Evolutionary conservation across 2,329 filamentous ascomycete species (phyloP), one percentile per base, ranked within the genome.

Genomic region (Moelleriella libera): DNA sequence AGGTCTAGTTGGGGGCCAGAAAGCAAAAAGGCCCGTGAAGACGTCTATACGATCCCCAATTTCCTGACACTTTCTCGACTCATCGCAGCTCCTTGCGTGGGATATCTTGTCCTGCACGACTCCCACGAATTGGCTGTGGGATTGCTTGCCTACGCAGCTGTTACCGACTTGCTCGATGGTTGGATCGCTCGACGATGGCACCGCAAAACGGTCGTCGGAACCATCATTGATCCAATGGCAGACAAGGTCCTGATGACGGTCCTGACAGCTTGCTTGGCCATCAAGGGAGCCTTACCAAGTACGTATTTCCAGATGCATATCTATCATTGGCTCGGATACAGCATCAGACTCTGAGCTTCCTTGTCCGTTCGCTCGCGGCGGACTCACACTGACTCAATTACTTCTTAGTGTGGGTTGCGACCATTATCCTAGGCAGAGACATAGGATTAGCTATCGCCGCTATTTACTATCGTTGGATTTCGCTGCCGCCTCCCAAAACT

Each of bases 21-120:
- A 9, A 32, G 46, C 7, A 28, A 41, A 43, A 45, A 42, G 37
- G 21, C 63, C 7, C 86, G 83, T 61, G 92, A 98, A 67, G 88
- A 98, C 60, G 95, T 98, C 60, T 96, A 94, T 69, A 98, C 88
- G 37, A 61, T 98, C n/a, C 92, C 92, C 41, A 98, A 98, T 62
- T 73, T 94, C 51, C 75, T 98, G 47, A 98, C 92, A 1, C 82
- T 90, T 54, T 86, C 88, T 2, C 85, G 92, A 3, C 78, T 98
- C 40, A 62, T 86, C 45, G 83, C 86, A 1, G 86, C 92, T 1
- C 92, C 92, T 0, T 72, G 85, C 31, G 80, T 96, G 44, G 92
- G 90, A 48, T 97, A 95, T 62, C 78, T 92, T 28, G 82, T 98
- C 49, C 73, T 97, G 3, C 78, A 94, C 55, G 83, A 92, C 60